These are phyloP conservation scores for Gossypium schwendimanii DNA, from an alignment of 441 rosid species.

Conservation along the genomic window DNA sequence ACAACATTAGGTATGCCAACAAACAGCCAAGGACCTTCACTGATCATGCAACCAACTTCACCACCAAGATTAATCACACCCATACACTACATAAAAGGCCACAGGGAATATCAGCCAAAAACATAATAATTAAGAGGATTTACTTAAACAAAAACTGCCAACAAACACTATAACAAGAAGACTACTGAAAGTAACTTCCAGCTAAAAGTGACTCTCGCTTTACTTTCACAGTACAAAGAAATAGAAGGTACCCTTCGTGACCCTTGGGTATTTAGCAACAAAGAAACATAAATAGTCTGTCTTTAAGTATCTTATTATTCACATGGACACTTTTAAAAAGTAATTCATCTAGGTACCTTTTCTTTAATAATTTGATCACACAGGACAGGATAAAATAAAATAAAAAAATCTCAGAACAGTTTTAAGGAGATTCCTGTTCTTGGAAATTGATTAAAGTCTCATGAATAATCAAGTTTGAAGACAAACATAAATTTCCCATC, in stretches of 20 bases:
- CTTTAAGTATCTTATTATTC: neutral
- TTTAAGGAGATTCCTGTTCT: neutral
- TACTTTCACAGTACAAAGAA: neutral
- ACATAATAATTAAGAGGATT: neutral
- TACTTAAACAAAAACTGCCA: neutral
- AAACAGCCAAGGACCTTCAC: constrained; percentile 95
- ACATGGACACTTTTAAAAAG: neutral
- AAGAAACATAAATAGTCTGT: neutral
- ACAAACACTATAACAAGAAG: neutral
- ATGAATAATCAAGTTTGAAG: neutral
- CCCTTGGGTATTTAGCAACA: neutral
- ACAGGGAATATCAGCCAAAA: neutral
- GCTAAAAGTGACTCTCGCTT: neutral
- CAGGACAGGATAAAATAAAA: neutral
- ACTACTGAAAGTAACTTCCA: neutral
- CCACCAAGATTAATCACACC: constrained; percentile 64
- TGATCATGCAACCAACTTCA: constrained; percentile 88
- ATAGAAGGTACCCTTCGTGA: neutral
- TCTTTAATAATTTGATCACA: neutral
- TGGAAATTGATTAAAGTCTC: neutral
- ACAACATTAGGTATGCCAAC: constrained; percentile 80
- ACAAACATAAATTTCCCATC: neutral
- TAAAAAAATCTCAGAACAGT: neutral
- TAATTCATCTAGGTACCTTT: neutral
- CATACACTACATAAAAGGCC: constrained; percentile 47